phyloP scores from a whole-genome alignment of 2,329 filamentous ascomycete species.

The Aspergillus japonicus region DNA sequence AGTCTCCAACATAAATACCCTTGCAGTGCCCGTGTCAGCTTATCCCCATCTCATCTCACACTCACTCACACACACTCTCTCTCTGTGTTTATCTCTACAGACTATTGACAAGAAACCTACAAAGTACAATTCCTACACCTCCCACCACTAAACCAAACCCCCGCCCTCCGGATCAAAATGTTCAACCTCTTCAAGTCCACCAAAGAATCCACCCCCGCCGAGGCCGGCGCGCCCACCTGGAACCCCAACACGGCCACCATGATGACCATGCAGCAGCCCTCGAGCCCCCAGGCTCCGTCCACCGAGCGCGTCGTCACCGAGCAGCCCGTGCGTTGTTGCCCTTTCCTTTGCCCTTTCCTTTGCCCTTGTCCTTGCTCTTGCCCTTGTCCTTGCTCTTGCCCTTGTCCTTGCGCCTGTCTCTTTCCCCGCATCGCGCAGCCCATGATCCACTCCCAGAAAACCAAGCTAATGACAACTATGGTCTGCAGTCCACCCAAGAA shows the following conservation, averaged over 20 bases:
- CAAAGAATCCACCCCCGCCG: conserved; percentile 17
- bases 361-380: background rate
- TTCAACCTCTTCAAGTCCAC: conserved; percentile 30
- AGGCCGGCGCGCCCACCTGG: conserved; percentile 22
- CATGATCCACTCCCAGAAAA: background rate
- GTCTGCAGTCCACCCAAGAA: conserved; percentile 15
- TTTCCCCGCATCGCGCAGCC: too few species aligned
- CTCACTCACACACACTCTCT: too few species aligned
- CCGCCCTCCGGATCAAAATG: conserved; percentile 9
- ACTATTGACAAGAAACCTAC: background rate
- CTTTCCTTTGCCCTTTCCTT: background rate
- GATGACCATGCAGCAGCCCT: conserved; percentile 28
- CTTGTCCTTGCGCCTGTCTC: too few species aligned
- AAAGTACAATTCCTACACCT: too few species aligned
- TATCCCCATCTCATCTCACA: background rate
- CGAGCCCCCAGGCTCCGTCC: conserved; percentile 22
- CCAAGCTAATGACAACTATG: background rate
- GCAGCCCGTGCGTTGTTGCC: conserved; percentile 22
- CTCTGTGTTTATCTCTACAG: background rate
- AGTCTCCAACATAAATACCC: conserved; percentile 1
- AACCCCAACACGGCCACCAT: conserved; percentile 21
- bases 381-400: too few species aligned
- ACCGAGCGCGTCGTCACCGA: conserved; percentile 22
- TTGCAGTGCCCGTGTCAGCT: background rate
- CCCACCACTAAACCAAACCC: background rate